Conservation (phyloP, 768 basidiomycete genomes). For the Mrakia blollopis region DNA sequence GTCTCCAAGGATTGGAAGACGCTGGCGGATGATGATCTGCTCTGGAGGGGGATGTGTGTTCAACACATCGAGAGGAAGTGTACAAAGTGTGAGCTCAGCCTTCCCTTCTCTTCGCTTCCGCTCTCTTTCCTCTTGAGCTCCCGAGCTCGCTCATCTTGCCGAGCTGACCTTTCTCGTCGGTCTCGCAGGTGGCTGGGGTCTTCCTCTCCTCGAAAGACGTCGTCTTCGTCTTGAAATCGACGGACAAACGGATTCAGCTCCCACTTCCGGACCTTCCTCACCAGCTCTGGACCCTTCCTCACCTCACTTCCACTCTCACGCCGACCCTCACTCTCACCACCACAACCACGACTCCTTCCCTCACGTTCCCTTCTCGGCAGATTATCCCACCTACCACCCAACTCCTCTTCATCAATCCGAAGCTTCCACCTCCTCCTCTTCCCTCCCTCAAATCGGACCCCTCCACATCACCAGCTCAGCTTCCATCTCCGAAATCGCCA, state of each 20-base stretch:
- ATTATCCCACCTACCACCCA: not conserved
- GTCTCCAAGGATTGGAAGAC: slow-evolving; percentile 76
- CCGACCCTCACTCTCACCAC: slow-evolving; percentile 17
- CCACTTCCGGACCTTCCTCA: not conserved
- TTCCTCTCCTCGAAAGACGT: slow-evolving; percentile 70
- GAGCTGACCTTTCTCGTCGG: not conserved
- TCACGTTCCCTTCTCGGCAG: not conserved
- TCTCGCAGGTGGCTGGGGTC: slow-evolving; percentile 67
- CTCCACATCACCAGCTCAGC: slow-evolving; percentile 2
- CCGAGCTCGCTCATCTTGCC: not conserved
- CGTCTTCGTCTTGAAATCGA: slow-evolving; percentile 30
- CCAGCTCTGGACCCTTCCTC: not conserved
- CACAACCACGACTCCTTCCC: slow-evolving; percentile 13
- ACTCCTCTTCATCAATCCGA: not conserved
- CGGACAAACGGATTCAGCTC: slow-evolving; percentile 25
- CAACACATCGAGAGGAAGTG: slow-evolving; percentile 98
- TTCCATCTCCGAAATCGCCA: not conserved
- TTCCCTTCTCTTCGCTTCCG: not conserved
- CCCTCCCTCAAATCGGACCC: slow-evolving; percentile 48
- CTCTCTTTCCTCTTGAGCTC: not conserved
- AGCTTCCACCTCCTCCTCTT: not conserved
- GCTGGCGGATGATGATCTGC: slow-evolving; percentile 88
- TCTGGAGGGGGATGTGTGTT: slow-evolving; percentile 95
- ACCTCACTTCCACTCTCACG: slow-evolving; percentile 17
- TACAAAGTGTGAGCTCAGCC: slow-evolving; percentile 60